Conservation (phyloP, 2,329 filamentous ascomycete genomes). For the Claviceps lovelessii region DNA sequence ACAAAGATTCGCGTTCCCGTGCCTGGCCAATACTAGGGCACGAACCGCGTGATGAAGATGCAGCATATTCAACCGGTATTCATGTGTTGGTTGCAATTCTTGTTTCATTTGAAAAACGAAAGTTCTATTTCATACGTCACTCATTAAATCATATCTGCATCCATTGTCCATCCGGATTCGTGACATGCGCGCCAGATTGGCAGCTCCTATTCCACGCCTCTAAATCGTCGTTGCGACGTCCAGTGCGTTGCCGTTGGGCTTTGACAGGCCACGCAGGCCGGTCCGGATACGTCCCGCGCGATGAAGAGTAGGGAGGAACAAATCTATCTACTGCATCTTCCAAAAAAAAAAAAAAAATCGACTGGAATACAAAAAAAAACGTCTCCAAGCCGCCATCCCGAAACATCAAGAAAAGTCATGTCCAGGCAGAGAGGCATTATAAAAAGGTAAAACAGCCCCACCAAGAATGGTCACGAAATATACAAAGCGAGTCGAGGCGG, state of each 20-base stretch:
- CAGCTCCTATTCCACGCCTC: background rate
- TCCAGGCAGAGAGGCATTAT: background rate
- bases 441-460: background rate
- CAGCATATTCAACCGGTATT: background rate
- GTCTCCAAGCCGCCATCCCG: background rate
- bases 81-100: background rate
- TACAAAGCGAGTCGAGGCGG: background rate
- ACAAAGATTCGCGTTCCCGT: too few relatives aligned
- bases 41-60: background rate
- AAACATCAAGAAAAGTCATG: background rate
- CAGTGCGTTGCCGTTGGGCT: background rate
- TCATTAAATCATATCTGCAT: background rate
- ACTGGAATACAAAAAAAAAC: background rate
- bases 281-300: background rate
- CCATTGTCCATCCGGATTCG: background rate
- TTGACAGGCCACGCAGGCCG: background rate
- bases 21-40: too few relatives aligned
- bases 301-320: background rate
- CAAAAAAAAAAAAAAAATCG: background rate
- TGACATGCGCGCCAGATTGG: background rate
- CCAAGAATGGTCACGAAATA: background rate
- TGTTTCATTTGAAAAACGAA: background rate
- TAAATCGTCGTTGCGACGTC: background rate
- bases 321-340: background rate
- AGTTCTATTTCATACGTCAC: background rate